These are phyloP conservation scores for Pezizomycotina sp. DNA, from an alignment of 2,329 filamentous ascomycete genomes.

Conservation along the genomic window DNA sequence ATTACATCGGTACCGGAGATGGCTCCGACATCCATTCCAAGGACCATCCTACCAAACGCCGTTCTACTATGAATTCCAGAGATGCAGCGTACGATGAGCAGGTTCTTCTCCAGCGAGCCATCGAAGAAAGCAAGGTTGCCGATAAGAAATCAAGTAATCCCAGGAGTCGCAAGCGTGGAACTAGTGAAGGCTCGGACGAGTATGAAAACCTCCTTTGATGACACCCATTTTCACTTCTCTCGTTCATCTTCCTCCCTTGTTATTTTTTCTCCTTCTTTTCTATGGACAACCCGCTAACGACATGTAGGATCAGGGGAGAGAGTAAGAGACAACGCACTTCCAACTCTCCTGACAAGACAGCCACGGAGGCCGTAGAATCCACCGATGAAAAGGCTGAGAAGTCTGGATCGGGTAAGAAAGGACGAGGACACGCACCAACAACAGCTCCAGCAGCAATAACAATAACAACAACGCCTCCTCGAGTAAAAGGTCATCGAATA, in stretches of 20 bases:
- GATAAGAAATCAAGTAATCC: constrained; percentile 41
- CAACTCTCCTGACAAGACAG: constrained; percentile 43
- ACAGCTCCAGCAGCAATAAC: constrained; percentile 9
- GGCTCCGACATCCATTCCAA: constrained; percentile 10
- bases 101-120: constrained; percentile 68
- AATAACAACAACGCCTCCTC: constrained; percentile 17
- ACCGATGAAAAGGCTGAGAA: constrained; percentile 47
- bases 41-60: constrained; percentile 52
- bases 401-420: constrained; percentile 40
- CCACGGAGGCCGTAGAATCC: constrained; percentile 43
- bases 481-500: constrained; percentile 14
- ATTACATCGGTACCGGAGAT: constrained; percentile 35
- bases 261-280: constrained; percentile 20
- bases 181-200: constrained; percentile 80
- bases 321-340: constrained; percentile 78
- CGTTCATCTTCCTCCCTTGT: constrained; percentile 17
- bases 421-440: constrained; percentile 37
- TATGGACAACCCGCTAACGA: constrained; percentile 24
- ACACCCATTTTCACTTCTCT: constrained; percentile 1
- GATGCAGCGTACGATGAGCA: constrained; percentile 93
- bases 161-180: constrained; percentile 60
- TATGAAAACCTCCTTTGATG: constrained; percentile 36
- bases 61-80: constrained; percentile 94
- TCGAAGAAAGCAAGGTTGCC: constrained; percentile 88
- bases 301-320: constrained; percentile 47